These are phyloP conservation scores for Rhodotorula sp. DNA, from an alignment of 1,284 basidiomycete genomes.

Conservation along the genomic window DNA sequence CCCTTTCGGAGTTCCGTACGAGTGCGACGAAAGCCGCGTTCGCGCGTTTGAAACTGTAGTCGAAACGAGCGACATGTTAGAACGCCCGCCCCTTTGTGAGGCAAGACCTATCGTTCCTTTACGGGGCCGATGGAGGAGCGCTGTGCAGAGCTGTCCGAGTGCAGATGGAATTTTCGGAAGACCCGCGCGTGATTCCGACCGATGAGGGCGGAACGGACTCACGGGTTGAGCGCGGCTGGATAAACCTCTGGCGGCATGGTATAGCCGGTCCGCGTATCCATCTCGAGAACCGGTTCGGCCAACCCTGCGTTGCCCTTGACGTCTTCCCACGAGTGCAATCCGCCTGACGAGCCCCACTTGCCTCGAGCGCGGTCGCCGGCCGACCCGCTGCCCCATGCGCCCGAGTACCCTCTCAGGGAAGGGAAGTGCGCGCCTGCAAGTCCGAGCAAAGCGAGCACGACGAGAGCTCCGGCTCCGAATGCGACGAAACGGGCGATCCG, in stretches of 20 bases:
- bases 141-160: too few species aligned
- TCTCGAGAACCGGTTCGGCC: slow-evolving; percentile 14
- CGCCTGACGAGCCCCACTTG: slow-evolving; percentile 12
- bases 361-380: not conserved
- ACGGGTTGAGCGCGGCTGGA: slow-evolving; percentile 37
- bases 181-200: not conserved
- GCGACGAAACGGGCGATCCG: slow-evolving; percentile 8
- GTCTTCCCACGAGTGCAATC: slow-evolving; percentile 2
- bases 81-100: not conserved
- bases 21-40: slow-evolving; percentile 39
- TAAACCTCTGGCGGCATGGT: slow-evolving; percentile 39
- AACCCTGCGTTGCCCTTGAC: slow-evolving; percentile 22
- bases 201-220: not conserved
- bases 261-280: slow-evolving; percentile 14
- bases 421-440: not conserved
- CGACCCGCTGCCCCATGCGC: not conserved
- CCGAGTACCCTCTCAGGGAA: not conserved
- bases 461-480: not conserved
- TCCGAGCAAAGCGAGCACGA: not conserved
- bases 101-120: not conserved
- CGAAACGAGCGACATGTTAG: not conserved
- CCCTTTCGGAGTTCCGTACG: slow-evolving; percentile 34
- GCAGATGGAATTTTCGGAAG: not conserved
- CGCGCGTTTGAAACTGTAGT: slow-evolving; percentile 35
- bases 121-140: not conserved